Conservation (phyloP, 1,284 basidiomycete species). For the Coniferiporia weirii region DNA sequence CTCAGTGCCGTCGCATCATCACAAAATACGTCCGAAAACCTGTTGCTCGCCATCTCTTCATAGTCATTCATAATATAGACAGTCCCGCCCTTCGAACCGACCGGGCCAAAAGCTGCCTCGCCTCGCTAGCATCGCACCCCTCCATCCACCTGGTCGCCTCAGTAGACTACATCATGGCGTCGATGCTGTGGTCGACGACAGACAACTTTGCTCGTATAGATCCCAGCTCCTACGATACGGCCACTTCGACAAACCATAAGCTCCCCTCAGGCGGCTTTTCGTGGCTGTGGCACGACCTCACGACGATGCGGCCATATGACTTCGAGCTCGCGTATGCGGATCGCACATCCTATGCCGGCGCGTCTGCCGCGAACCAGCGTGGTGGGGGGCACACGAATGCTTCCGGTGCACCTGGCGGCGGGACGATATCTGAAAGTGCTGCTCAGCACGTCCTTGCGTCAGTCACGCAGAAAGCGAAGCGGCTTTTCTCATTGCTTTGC, state of each 20-base stretch:
- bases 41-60: slow-evolving; percentile 47
- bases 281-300: slow-evolving; percentile 86
- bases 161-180: slow-evolving; percentile 79
- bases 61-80: slow-evolving; percentile 88
- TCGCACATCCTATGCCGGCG: slow-evolving; percentile 55
- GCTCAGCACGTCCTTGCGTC: slow-evolving; percentile 79
- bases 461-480: slow-evolving; percentile 82
- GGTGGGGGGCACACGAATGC: slow-evolving; percentile 23
- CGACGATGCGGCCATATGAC: slow-evolving; percentile 79
- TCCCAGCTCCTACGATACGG: slow-evolving; percentile 3
- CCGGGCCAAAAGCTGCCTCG: slow-evolving; percentile 58
- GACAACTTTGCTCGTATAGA: slow-evolving; percentile 47
- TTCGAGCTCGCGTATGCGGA: slow-evolving; percentile 69
- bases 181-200: slow-evolving; percentile 69
- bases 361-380: slow-evolving; percentile 31
- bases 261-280: slow-evolving; percentile 53
- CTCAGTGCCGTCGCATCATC: slow-evolving; percentile 58
- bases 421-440: slow-evolving; percentile 71
- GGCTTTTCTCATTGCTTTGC: slow-evolving; percentile 68
- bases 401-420: slow-evolving; percentile 23
- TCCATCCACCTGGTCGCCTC: slow-evolving; percentile 78
- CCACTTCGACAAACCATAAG: slow-evolving; percentile 2
- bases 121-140: slow-evolving; percentile 63
- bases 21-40: slow-evolving; percentile 45
- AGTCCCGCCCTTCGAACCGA: slow-evolving; percentile 59